Conservation (phyloP, 2,329 filamentous ascomycete species). For the Fusarium burgessii region DNA sequence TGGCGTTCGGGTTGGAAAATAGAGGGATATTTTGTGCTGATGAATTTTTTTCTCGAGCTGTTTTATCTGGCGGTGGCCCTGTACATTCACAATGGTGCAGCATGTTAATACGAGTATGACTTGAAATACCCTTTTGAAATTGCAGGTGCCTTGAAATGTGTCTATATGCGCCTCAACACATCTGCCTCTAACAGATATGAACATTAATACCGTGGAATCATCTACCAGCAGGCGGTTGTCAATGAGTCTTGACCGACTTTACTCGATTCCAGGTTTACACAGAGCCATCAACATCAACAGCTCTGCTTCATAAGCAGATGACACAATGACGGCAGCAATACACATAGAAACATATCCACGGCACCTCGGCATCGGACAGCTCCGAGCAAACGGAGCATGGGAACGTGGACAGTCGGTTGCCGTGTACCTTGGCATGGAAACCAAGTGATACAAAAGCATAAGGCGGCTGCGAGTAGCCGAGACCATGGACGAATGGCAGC, state of each 20-base stretch:
- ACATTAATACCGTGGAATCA: not conserved
- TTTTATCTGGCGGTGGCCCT: slow-evolving; percentile 24
- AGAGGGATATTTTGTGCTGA: slow-evolving; percentile 29
- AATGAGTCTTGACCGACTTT: slow-evolving; percentile 7
- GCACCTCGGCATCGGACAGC: slow-evolving; percentile 25
- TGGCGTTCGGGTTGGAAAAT: slow-evolving; percentile 48
- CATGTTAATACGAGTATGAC: slow-evolving; percentile 38
- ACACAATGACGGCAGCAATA: slow-evolving; percentile 1
- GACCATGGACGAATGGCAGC: slow-evolving; percentile 17
- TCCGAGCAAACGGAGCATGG: slow-evolving; percentile 21
- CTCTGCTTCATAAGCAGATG: slow-evolving; percentile 20
- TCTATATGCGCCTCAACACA: not conserved
- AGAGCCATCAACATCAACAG: not conserved
- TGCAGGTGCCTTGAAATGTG: not conserved
- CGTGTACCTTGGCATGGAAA: slow-evolving; percentile 32
- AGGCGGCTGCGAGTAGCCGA: slow-evolving; percentile 38
- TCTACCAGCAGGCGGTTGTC: not conserved
- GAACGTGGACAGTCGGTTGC: slow-evolving; percentile 27
- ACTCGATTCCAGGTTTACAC: not conserved
- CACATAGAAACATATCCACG: slow-evolving; percentile 1
- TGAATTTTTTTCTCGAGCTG: slow-evolving; percentile 38
- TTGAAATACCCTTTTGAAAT: slow-evolving; percentile 3
- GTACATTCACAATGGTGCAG: slow-evolving; percentile 29
- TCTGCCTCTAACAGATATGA: not conserved
- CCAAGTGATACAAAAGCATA: slow-evolving; percentile 29